Evolutionary conservation across 2,329 filamentous ascomycete species (phyloP), one percentile per base, ranked within the genome.

Genomic region (Polytolypa hystricis): DNA sequence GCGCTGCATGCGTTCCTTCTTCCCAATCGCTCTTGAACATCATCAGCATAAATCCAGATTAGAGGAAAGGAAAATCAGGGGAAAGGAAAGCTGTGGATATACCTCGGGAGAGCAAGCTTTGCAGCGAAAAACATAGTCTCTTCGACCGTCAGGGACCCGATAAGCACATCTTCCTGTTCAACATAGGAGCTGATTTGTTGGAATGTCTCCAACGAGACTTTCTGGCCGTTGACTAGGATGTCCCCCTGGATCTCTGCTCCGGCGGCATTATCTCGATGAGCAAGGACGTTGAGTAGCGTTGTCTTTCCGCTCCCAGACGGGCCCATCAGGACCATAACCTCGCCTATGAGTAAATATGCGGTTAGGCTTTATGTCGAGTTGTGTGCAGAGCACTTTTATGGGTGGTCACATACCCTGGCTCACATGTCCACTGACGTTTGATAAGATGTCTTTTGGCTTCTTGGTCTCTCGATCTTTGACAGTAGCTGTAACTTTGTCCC

Each of bases 121-220:
- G 84, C 81, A 0, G 83, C 80, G 55, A 93, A 93, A 43, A 77
- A 64, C 42, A 93, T 61, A 0, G 84, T 93, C 63, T 93, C 85
- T 18, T 72, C 68, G 6, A 89, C 82, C 0, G 84, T 93, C 45
- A 93, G 65, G 0, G 80, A 80, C 4, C 84, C 85, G 34, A 89
- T 81, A 9, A 93, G 67, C 1, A 83, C 79, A 64, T 93, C 85
- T 46, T 93, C 84, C 56, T 93, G 85, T 62, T 93, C 85, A 15
- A 93, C 85, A 52, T 86, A 93, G 31, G 76, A 76, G 37, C 74
- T 80, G 33, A 89, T 67, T 32, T 73, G 67, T 12, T 75, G 73
- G 47, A 89, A 80, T 0, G 64, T 63, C 5, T 65, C 55, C 5
- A 65, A 58, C 1, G 74, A 67, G 3, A 76, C 60, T 3, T 59